Base-by-base conservation (phyloP, 1,139 yeast genomes). In the Debaryomyces psychrophilus region DNA sequence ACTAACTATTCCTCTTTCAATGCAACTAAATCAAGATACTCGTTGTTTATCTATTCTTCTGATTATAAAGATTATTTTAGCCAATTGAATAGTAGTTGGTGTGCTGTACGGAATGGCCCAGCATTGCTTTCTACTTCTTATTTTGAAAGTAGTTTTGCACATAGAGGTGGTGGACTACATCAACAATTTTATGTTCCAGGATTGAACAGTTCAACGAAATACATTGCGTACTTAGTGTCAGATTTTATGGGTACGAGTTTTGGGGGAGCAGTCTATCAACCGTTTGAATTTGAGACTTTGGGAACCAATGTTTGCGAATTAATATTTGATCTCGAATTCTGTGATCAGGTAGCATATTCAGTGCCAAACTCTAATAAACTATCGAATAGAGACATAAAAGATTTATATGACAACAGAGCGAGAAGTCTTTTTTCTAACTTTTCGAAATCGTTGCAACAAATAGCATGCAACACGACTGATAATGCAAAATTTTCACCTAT, bases 271-370 rank as follows among this genome's bases (percentile, higher is more conserved):
- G 75, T 88, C 0, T 89, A 82, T 57, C 67, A 72, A 20, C 79
- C 77, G 11, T 79, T 86, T 48, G 66, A 68, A 43, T 88, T 92
- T 57, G 73, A 76, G 20, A 87, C 97, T 2, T 73, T 83, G 60
- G 65, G 65, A 4, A 62, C 68, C 3, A 68, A 71, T 25, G 78
- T 88, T 1, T 93, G 99, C 62, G 82, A 86, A 50, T 68, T 92
- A 44, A 79, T 90, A 20, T 89, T 80, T 62, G 87, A 82, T 49
- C 69, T 93, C 46, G 83, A 80, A 1, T 90, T 92, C 60, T 93
- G 99, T 64, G 66, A 75, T 29, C 81, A 82, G 43, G 95, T 92
- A 29, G 95, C 97, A 0, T 93, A 90, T 65, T 79, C 96, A 1
- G 97, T 89, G 0, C 99, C 98, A 0, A 81, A 85, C 3, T 68